These are phyloP conservation scores for Beauveria scarabaeidicola DNA, from an alignment of 2,329 filamentous ascomycete species.

Conservation along the genomic window DNA sequence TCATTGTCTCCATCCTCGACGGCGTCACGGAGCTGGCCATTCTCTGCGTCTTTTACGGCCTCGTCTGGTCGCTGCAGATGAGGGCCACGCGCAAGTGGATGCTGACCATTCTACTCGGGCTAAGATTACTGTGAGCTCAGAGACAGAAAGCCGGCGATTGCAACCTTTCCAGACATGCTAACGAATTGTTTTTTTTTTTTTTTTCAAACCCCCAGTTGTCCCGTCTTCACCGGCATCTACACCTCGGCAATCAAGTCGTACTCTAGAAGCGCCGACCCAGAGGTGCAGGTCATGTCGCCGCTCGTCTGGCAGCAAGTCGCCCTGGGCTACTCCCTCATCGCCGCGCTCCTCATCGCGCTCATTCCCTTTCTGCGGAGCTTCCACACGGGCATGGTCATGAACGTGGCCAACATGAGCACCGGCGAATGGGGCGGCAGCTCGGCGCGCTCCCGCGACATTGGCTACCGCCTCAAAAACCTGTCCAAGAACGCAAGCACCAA, in stretches of 20 bases:
- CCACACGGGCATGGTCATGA: slow-evolving; percentile 12
- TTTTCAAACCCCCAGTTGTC: no score
- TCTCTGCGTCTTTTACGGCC: slow-evolving; percentile 5
- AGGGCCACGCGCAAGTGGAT: neutral
- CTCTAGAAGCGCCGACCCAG: slow-evolving; percentile 9
- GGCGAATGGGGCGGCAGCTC: slow-evolving; percentile 1
- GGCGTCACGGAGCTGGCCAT: slow-evolving; percentile 1
- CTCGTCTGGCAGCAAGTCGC: slow-evolving; percentile 16
- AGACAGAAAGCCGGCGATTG: neutral
- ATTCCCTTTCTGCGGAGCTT: slow-evolving; percentile 17
- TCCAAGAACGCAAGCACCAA: neutral
- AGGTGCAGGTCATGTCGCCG: slow-evolving; percentile 12
- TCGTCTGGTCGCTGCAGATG: slow-evolving; percentile 11
- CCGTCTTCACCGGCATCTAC: slow-evolving; percentile 12
- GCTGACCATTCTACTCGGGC: slow-evolving; percentile 1
- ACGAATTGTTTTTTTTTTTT: neutral
- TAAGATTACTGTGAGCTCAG: slow-evolving; percentile 3
- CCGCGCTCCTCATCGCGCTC: slow-evolving; percentile 17
- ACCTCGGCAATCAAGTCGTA: slow-evolving; percentile 11
- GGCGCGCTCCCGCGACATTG: slow-evolving; percentile 1
- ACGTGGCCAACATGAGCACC: slow-evolving; percentile 6
- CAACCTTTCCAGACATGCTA: neutral
- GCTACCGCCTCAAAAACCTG: slow-evolving; percentile 4
- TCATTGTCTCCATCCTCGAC: slow-evolving; percentile 3
- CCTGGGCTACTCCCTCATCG: slow-evolving; percentile 16